These are phyloP conservation scores for Penicillium longicatenatum DNA, from an alignment of 495 filamentous ascomycete species.

Conservation along the genomic window DNA sequence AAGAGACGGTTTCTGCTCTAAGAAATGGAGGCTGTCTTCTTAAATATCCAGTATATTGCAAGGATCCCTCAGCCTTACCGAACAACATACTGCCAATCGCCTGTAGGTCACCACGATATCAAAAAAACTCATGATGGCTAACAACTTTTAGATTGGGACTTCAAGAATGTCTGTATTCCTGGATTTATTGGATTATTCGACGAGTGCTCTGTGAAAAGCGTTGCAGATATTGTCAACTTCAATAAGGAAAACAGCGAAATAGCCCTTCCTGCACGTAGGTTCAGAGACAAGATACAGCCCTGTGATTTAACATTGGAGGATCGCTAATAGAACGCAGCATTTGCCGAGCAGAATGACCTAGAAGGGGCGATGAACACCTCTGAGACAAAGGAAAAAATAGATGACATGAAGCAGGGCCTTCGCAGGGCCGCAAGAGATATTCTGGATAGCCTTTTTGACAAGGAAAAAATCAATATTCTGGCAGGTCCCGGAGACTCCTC, in stretches of 20 bases:
- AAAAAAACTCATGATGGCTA: background rate
- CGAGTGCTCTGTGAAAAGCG: slow-evolving; percentile 8
- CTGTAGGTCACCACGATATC: slow-evolving; percentile 3
- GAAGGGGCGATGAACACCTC: slow-evolving; percentile 16
- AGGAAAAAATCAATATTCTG: slow-evolving; percentile 28
- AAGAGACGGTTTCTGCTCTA: slow-evolving; percentile 7
- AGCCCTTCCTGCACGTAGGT: slow-evolving; percentile 10
- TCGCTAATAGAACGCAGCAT: slow-evolving; percentile 4
- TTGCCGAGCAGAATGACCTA: slow-evolving; percentile 7
- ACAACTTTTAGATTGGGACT: slow-evolving; percentile 8
- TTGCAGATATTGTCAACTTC: slow-evolving; percentile 7
- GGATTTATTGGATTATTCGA: slow-evolving; percentile 2
- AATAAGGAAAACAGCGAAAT: slow-evolving; percentile 6
- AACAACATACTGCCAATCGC: slow-evolving; percentile 8
- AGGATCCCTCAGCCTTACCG: slow-evolving; percentile 5
- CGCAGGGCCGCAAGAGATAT: slow-evolving; percentile 8
- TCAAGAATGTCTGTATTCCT: slow-evolving; percentile 8
- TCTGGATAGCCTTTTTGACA: slow-evolving; percentile 23
- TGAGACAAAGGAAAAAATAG: slow-evolving; percentile 14
- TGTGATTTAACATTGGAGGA: background rate
- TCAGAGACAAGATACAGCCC: background rate
- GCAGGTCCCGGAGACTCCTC: slow-evolving; percentile 31
- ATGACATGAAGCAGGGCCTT: slow-evolving; percentile 14
- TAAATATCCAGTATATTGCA: background rate
- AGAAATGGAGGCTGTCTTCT: slow-evolving; percentile 4